Percentiles rank a stretch among this genome's conserved stretches.
These are phyloP conservation scores for Alloteropsis angusta DNA, from an alignment of 202 grass and related monocot genomes.

Conservation along the genomic window DNA sequence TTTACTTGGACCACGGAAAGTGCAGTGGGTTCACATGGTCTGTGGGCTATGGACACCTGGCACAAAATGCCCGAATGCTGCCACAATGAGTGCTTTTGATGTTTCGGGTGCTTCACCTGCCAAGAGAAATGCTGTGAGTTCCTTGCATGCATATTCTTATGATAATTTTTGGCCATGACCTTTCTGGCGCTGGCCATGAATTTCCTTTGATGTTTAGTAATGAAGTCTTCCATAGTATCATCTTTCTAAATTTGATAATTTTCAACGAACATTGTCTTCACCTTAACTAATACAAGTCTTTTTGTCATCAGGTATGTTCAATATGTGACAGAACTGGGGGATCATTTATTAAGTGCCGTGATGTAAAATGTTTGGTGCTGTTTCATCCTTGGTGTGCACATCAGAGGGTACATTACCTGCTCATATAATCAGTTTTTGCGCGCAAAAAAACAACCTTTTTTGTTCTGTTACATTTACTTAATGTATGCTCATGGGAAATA, in stretches of 20 bases:
- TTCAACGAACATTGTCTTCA: slow-evolving; percentile 3
- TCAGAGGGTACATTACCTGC: slow-evolving; percentile 48
- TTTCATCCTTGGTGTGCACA: slow-evolving; percentile 99
- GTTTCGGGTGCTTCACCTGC: slow-evolving; percentile 60
- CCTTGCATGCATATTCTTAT: slow-evolving; percentile 7
- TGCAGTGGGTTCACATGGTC: slow-evolving; percentile 90
- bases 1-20: slow-evolving; percentile 29
- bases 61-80: slow-evolving; percentile 82
- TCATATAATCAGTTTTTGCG: background rate
- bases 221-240: background rate
- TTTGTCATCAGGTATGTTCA: slow-evolving; percentile 64
- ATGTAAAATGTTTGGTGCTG: slow-evolving; percentile 49
- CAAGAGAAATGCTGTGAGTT: slow-evolving; percentile 76
- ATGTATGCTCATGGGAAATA: background rate
- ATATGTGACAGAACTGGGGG: slow-evolving; percentile 71
- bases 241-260: background rate
- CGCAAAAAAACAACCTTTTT: background rate
- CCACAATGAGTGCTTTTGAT: slow-evolving; percentile 88
- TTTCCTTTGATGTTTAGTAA: background rate
- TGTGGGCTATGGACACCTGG: slow-evolving; percentile 93
- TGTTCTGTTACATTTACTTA: slow-evolving; percentile 8
- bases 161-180: background rate
- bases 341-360: slow-evolving; percentile 76
- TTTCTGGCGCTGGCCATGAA: slow-evolving; percentile 1
- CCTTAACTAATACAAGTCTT: slow-evolving; percentile 19